Base-by-base conservation (phyloP, 192 early-diverging fungal species). In the Linnemannia schmuckeri region DNA sequence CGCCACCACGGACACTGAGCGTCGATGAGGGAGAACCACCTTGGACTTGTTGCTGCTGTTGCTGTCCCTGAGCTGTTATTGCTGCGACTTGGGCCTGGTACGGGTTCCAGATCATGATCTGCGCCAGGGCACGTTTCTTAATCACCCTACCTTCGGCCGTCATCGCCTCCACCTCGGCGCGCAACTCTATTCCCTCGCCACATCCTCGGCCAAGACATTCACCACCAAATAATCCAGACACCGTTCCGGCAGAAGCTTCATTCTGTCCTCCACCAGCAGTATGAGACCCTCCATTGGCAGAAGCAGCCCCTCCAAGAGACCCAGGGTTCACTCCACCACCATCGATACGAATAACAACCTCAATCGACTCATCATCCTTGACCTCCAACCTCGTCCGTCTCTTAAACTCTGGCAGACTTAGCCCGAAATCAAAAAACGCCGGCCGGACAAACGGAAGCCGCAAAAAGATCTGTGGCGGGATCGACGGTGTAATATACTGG, bases 361-460 rank as follows among this genome's bases (percentile, higher is more conserved):
- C 70, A 7, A 85, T 35, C 17, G 69, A 55, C 75, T 88, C 82
- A 47, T 88, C 87, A 57, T 89, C 89, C 54, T 88, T 88, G 20
- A 83, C 52, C 24, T 88, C 80, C 7, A 82, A 46, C 35, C 77
- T 40, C n/a, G 77, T 82, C 18, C 75, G 35, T 0, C 69, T 81
- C 55, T 74, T 87, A 17, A 85, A 88, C 22, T 88, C 82, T 33
- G 86, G 61, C 22, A 92, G 57, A 54, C 84, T 82, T 27, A 92
- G 44, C 10, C 84, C 83, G 41, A 87, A 81, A 24, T 80, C 82
- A 57, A 91, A 91, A 52, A 87, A 92, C 18, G 91, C 79, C 0
- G 89, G 80, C 20, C 90, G 72, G 3, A 92, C 88, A 77, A 90
- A 88, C 6, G 91, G 91, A 46, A 92, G 27, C 42, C 49, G 44